These are phyloP conservation scores for Pezicula neosporulosa DNA, from an alignment of 2,329 filamentous ascomycete genomes.

Conservation along the genomic window DNA sequence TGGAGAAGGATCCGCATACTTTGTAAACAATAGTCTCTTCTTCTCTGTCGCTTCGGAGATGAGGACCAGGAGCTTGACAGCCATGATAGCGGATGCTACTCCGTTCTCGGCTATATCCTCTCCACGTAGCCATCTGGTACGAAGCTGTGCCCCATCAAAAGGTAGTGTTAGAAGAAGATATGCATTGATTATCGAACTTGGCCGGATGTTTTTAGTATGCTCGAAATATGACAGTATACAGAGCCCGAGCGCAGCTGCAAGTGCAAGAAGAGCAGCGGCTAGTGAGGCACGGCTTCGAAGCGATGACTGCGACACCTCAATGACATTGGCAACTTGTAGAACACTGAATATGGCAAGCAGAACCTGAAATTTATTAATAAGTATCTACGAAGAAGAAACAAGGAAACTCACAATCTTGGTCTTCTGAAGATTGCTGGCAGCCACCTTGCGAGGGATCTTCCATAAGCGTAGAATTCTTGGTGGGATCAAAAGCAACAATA, in stretches of 20 bases:
- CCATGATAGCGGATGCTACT: constrained; percentile 9
- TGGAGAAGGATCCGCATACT: constrained; percentile 6
- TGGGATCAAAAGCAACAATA: constrained; percentile 16
- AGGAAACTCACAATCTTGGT: constrained; percentile 13
- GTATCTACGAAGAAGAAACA: not conserved
- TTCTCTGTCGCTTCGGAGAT: constrained; percentile 18
- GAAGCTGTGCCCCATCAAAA: constrained; percentile 19
- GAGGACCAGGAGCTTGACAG: constrained; percentile 14
- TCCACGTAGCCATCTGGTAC: constrained; percentile 15
- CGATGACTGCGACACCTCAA: constrained; percentile 11
- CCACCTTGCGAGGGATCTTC: constrained; percentile 14
- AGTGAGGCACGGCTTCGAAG: constrained; percentile 14
- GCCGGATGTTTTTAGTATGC: constrained; percentile 16
- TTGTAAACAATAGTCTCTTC: constrained; percentile 7
- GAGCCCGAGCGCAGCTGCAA: constrained; percentile 12
- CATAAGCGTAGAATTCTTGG: constrained; percentile 12
- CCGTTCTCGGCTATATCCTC: not conserved
- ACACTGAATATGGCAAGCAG: constrained; percentile 12
- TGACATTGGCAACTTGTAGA: constrained; percentile 12
- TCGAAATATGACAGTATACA: constrained; percentile 18
- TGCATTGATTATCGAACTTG: constrained; percentile 17
- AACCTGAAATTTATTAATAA: constrained; percentile 6
- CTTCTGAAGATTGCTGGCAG: constrained; percentile 10
- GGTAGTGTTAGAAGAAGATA: constrained; percentile 20
- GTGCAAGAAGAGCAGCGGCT: constrained; percentile 15